Evolutionary conservation across 352 stramenopile genomes (phyloP), one percentile per base, ranked within the genome.

Genomic region (Pilasporangium apinafurcum): DNA sequence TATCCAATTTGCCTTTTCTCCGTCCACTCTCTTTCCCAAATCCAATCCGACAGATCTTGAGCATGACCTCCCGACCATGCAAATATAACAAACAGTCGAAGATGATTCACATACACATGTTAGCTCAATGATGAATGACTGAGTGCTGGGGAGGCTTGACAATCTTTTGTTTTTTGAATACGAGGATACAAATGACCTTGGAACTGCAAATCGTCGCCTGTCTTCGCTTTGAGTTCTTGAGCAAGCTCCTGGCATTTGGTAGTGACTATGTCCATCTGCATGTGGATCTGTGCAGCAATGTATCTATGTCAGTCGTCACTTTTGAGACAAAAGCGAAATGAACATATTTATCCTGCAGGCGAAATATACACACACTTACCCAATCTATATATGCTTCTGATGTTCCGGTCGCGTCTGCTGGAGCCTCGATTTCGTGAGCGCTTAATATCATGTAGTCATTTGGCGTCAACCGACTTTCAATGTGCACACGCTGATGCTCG

Each of bases 201-300:
- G 41, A 84, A 88, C n/a, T 62, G 59, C 22, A 88, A 61, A 20
- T 81, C 70, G 32, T 88, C 72, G 2, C 70, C 76, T 1, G 72
- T 83, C n/a, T 57, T 48, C 6, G 31, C 30, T 53, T 71, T 79
- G 2, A 88, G 58, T 8, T 69, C 53, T 6, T 61, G 45, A 0
- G 53, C 63, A 6, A 59, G 50, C 10, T 72, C 63, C 24, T 65
- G 48, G 28, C 59, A 84, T 24, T 62, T 57, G 24, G 59, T 37
- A 14, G 76, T 84, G 36, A 83, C 50, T 2, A 25, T 38, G 16
- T 78, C 70, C 42, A 83, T 59, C 22, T 68, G 47, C 0, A 44
- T 30, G 6, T 59, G 53, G 26, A 76, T 61, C 75, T 88, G 34
- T 39, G 30, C 38, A 58, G 3, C 24, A 37, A 36, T 16, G 51